Evolutionary conservation across 768 basidiomycete genomes (phyloP).

Genomic region (Termitomyces sp.): DNA sequence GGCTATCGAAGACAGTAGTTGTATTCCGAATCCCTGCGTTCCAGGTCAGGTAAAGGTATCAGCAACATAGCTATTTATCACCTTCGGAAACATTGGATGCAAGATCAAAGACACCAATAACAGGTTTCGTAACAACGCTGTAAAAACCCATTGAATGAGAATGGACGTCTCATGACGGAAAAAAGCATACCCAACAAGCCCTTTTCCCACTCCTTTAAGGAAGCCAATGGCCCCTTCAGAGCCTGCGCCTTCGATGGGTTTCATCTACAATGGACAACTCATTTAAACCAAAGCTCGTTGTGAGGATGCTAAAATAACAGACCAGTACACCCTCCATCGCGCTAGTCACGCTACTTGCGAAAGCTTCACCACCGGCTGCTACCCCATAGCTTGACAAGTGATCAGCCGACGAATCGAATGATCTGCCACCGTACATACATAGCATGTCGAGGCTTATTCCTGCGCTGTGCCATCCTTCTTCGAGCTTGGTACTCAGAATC

Average conservation of each 20-base stretch:
- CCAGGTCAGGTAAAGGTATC: neutral
- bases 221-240: conserved; percentile 91
- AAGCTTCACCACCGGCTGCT: conserved; percentile 87
- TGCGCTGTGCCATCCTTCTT: conserved; percentile 79
- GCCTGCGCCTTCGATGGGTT: conserved; percentile 96
- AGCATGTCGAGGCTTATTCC: conserved; percentile 95
- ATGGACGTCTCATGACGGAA: neutral
- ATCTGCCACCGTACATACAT: conserved; percentile 48
- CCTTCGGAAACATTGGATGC: conserved; percentile 94
- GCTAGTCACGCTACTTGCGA: conserved; percentile 91
- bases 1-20: conserved; percentile 94
- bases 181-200: conserved; percentile 76
- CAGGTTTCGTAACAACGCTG: conserved; percentile 93
- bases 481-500: conserved; percentile 93
- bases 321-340: conserved; percentile 95
- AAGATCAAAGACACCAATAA: conserved; percentile 93
- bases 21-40: conserved; percentile 88
- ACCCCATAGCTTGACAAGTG: conserved; percentile 74
- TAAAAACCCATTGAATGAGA: neutral
- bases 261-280: conserved; percentile 50
- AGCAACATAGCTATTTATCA: conserved; percentile 17
- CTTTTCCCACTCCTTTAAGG: conserved; percentile 97
- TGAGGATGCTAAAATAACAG: conserved; percentile 3
- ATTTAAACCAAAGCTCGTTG: neutral
- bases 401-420: neutral